Evolutionary conservation across 2,329 filamentous ascomycete genomes (phyloP), one percentile per base, ranked within the genome.

Genomic region (Colletotrichum coccodes): DNA sequence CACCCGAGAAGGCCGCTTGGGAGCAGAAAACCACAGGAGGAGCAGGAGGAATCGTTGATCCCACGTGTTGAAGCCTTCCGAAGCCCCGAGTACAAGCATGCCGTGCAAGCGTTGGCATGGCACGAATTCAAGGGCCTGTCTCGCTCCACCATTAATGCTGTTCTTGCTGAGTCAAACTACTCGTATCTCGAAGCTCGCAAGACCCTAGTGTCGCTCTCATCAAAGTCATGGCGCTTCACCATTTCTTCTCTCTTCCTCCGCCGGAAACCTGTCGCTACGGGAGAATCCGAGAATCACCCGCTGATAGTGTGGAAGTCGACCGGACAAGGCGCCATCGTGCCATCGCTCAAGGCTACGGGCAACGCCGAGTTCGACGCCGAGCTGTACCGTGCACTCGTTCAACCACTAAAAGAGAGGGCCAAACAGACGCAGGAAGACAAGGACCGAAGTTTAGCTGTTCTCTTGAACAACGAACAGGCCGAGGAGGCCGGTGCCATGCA

Each of bases 131-230:
- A 90, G 74, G 91, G 90, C 23, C 81, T 95, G 47, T 90, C 91
- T 14, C 87, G 88, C 66, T 93, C 92, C 1, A 90, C 92, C 4
- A 92, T 95, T 79, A 89, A 91, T 75, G 93, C 91, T 9, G 92
- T 96, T 8, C 86, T 96, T 54, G 93, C 92, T 57, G 93, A 96
- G 78, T 89, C 87, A 75, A 96, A 96, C 79, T 90, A 93, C 79
- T 92, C 91, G 9, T 96, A 95, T 74, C 89, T 91, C 26, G 87
- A 91, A 34, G 90, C 92, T 14, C 87, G 93, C 40, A 88, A 87
- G 18, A 92, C 91, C 2, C 86, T 96, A 18, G 87, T 92, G 60
- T 86, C 85, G 1, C 80, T 95, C 14, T 90, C 91, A 7, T 88
- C 88, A 50, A 92, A 90, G 77, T 94, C 93, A 38, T 96, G 93